Conservation (phyloP, 2,329 filamentous ascomycete species). For the Cryphonectria nitschkei region DNA sequence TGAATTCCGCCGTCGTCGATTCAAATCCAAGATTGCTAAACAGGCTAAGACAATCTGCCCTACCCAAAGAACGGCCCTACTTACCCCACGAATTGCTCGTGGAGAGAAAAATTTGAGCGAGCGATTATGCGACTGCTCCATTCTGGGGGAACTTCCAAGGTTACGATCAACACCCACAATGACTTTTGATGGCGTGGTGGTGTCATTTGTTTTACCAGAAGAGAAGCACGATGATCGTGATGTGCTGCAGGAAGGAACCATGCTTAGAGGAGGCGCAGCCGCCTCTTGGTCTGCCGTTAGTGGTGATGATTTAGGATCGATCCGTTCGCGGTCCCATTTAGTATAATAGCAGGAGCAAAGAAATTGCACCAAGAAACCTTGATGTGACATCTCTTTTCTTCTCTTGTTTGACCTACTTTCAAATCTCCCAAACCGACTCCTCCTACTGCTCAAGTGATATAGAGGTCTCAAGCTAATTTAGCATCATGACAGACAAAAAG, state of each 20-base stretch:
- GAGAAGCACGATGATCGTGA: neutral
- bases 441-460: neutral
- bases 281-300: neutral
- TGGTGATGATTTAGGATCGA: neutral
- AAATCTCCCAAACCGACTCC: neutral
- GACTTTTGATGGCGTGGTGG: neutral
- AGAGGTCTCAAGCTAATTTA: neutral
- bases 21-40: neutral
- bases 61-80: neutral
- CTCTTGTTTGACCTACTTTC: neutral
- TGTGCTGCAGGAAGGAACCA: neutral
- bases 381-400: neutral
- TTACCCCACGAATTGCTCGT: constrained; percentile 12
- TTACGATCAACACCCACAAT: constrained; percentile 1
- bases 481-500: constrained; percentile 16
- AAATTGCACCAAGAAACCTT: neutral
- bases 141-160: neutral
- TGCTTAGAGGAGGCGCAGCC: neutral
- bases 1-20: neutral
- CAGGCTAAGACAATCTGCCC: neutral
- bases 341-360: neutral
- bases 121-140: constrained; percentile 9
- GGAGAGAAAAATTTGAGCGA: constrained; percentile 13
- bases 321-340: neutral
- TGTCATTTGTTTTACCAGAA: neutral